These are phyloP conservation scores for Mycosphaerella arachidis DNA, from an alignment of 2,329 filamentous ascomycete species.

Conservation along the genomic window DNA sequence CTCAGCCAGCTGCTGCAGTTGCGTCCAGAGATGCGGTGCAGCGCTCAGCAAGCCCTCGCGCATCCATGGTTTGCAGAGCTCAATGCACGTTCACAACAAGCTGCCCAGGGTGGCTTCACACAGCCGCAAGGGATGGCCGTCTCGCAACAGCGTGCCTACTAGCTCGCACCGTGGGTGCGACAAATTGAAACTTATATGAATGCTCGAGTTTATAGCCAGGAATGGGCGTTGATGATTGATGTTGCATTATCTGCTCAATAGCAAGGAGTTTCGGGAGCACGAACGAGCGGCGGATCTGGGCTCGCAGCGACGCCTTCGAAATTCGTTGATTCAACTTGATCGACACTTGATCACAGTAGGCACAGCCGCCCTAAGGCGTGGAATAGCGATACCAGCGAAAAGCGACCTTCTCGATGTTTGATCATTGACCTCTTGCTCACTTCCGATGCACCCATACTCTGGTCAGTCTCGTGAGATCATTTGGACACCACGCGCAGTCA, in stretches of 20 bases:
- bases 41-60: conserved; percentile 76
- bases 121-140: conserved; percentile 16
- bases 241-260: neutral
- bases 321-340: neutral
- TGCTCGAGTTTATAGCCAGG: neutral
- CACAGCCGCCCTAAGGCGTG: neutral
- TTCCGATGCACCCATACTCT: neutral
- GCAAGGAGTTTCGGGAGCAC: neutral
- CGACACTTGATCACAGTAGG: neutral
- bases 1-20: conserved; percentile 88
- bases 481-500: neutral
- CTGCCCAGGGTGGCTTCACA: conserved; percentile 21
- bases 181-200: neutral
- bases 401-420: neutral
- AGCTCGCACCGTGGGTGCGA: neutral
- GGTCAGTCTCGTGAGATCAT: neutral
- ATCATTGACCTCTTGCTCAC: neutral
- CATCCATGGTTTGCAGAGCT: conserved; percentile 91
- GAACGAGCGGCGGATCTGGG: neutral
- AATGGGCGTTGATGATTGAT: neutral
- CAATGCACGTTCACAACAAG: conserved; percentile 33
- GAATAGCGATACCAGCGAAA: neutral
- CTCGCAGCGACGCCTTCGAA: neutral
- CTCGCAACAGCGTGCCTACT: conserved; percentile 25
- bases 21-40: conserved; percentile 84